Base-by-base conservation (phyloP, 106 monocot species). In the Apostasia ramifera region DNA sequence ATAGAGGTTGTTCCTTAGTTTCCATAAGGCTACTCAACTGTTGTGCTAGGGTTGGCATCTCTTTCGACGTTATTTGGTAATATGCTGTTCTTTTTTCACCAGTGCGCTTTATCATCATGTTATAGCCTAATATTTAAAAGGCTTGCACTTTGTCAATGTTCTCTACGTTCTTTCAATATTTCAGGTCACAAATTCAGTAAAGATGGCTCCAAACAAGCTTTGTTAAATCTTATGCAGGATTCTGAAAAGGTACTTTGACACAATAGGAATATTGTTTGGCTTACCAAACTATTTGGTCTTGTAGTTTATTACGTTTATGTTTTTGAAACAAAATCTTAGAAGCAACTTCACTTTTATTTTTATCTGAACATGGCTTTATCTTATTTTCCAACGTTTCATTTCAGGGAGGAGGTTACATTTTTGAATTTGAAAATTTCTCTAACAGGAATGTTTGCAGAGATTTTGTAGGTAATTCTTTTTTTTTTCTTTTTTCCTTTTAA, bases 161-260 rank as follows among this genome's bases (percentile, higher is more conserved):
- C 9, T 48, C 48, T 47, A 6, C 7, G 9, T 44, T 80, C 57
- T 8, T 38, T 55, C 3, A 79, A 47, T n/a, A 10, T 78, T 77
- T 78, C 57, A 97, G 95, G 86, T 69, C 92, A 93, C 81, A 98
- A 83, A 69, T 87, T 98, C 60, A 92, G 79, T 57, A 98, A 98
- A 80, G 97, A 90, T 70, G 92, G 87, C 45, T 81, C 74, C 6
- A 92, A 90, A 79, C 90, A 87, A 70, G 93, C 93, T 77, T 73
- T 98, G 69, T 52, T 98, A 47, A 98, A 90, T 80, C 79, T 98
- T 63, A 82, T 76, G 53, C 81, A 90, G 54, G 92, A 90, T 53
- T 3, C 80, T 74, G 90, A 89, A 52, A 94, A 98, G 97, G 97
- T 90, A 51, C 43, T 42, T 61, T 13, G 63, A 50, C 44, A 13